Conservation (phyloP, 2,329 filamentous ascomycete species). For the Arthrobotrys conoides region DNA sequence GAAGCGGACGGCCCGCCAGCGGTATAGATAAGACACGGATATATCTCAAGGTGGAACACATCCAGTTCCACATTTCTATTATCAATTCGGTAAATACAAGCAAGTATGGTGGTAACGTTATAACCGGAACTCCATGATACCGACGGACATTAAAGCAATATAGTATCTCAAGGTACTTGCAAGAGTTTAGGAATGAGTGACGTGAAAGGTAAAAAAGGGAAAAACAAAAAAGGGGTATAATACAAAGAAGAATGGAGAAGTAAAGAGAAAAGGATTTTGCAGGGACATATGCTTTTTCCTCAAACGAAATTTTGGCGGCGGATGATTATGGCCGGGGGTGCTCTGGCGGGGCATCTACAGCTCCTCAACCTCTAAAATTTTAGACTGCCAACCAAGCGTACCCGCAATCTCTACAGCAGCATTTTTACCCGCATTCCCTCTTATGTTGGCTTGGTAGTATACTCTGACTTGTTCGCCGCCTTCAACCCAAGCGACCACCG, state of each 20-base stretch:
- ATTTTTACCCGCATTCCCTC: slow-evolving; percentile 35
- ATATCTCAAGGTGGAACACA: neutral
- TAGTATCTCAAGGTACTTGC: neutral
- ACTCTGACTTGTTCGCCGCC: slow-evolving; percentile 38
- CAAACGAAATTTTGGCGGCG: too few species aligned
- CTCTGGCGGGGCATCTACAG: too few species aligned
- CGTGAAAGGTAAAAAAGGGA: slow-evolving; percentile 12
- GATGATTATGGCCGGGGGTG: too few species aligned
- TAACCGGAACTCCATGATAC: slow-evolving; percentile 23
- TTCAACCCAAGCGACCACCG: slow-evolving; percentile 39
- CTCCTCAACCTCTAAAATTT: slow-evolving; percentile 18
- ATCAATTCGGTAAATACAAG: neutral
- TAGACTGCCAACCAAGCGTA: slow-evolving; percentile 22
- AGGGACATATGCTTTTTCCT: neutral
- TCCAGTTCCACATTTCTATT: slow-evolving; percentile 8
- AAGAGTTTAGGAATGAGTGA: neutral
- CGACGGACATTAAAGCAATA: slow-evolving; percentile 12
- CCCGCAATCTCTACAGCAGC: slow-evolving; percentile 44
- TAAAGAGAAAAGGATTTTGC: too few species aligned
- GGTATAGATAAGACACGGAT: neutral
- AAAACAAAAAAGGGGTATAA: slow-evolving; percentile 35
- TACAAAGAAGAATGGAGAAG: slow-evolving; percentile 17
- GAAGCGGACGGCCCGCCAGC: too few species aligned
- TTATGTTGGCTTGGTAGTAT: slow-evolving; percentile 38
- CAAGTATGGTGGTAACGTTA: slow-evolving; percentile 5